Evolutionary conservation across 148 eudicot species (phyloP), one percentile per base, ranked within the genome.

Genomic region (Persicaria maculosa): DNA sequence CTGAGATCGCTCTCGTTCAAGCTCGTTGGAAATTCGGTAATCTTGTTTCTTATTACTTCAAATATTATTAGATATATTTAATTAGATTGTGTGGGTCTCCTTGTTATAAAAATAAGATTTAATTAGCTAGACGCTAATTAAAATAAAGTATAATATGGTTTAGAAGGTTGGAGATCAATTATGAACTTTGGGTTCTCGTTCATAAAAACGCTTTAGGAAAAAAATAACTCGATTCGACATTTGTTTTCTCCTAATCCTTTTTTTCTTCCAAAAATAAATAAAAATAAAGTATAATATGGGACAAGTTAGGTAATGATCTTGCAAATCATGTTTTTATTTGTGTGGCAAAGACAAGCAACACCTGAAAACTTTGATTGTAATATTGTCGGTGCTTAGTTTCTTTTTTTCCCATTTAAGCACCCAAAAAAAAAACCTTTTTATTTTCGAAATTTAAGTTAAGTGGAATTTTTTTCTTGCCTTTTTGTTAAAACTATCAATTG

Each of bases 11-110:
- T 50, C 90, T 86, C 47, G 90, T 88, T 68, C 92, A 88, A 47
- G 83, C 89, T 64, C 90, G 92, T 1, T 88, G 92, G 92, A 84
- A 78, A 72, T 88, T 84, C 64, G 88, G 90, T 86, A 88, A 72
- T 47, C 22, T 0, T 5, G 16, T 22, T 22, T 19, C 22, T 57
- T 46, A 19, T 43, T 72, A 46, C 17, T 0, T 4, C 25, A 44
- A 9, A 46, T 12, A 7, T 72, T 8, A 17, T 22, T 19, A 58
- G 20, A 5, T 58, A 19, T 19, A 15, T 19, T 7, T 19, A 1
- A 16, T 20, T 48, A 72, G 54, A 47, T 72, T 72, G 40, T 48
- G 74, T 9, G 43, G 17, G 64, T 58, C 19, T 57, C 64, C n/a
- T n/a, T n/a, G n/a, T n/a, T 59, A 57, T 6, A 7, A 19, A 59